Conservation (phyloP, 345 rosid species). For the Corymbia maculata region DNA sequence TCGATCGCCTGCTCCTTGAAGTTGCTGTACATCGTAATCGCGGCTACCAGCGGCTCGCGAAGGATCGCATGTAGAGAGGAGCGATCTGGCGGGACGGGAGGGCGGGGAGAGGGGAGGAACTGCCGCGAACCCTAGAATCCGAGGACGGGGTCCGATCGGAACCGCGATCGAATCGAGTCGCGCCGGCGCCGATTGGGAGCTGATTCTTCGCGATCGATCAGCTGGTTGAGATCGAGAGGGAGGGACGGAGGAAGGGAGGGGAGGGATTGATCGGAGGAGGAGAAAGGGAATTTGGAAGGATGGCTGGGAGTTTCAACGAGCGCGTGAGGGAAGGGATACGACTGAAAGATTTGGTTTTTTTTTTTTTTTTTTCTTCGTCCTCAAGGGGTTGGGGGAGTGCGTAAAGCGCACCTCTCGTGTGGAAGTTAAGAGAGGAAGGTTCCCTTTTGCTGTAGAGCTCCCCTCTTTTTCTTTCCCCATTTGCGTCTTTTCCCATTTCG, state of each 20-base stretch:
- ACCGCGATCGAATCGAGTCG: background rate
- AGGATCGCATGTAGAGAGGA: background rate
- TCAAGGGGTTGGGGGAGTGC: background rate
- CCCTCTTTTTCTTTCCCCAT: background rate
- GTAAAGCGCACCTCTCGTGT: background rate
- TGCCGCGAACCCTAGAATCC: too few relatives aligned
- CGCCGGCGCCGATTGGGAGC: background rate
- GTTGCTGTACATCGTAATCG: constrained; percentile 67
- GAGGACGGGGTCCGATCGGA: background rate
- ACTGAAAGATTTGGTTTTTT: background rate
- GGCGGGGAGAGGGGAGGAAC: too few relatives aligned
- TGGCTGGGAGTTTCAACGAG: background rate
- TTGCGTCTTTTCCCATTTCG: background rate
- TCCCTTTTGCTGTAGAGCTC: background rate
- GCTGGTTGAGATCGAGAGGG: background rate
- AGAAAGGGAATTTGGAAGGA: background rate
- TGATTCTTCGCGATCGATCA: background rate
- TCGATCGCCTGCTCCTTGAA: constrained; percentile 94
- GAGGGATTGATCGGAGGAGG: background rate
- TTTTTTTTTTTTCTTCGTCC: background rate
- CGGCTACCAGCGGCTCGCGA: background rate
- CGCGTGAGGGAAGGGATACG: background rate
- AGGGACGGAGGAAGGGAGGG: background rate
- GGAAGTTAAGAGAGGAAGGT: background rate
- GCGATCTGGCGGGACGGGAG: background rate